Conservation (phyloP, 148 eudicot genomes). For the Rheum nobile region DNA sequence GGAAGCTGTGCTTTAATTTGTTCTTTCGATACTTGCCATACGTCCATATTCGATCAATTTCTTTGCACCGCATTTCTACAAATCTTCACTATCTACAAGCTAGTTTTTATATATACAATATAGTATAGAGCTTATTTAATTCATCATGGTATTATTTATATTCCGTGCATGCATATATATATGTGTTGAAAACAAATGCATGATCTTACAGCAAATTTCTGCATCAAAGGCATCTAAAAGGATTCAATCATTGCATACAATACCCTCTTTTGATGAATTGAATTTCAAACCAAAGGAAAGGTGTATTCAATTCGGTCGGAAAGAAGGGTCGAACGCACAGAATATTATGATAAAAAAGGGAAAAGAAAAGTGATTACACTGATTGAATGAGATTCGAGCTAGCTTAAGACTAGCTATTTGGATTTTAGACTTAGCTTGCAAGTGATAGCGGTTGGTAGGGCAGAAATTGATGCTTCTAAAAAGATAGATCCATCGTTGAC, state of each 20-base stretch:
- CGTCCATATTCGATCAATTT: not conserved
- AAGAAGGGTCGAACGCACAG: not conserved
- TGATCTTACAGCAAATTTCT: not conserved
- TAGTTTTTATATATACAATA: not conserved
- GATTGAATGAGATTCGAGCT: slow-evolving; percentile 1
- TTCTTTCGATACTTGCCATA: not conserved
- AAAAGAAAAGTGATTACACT: not conserved
- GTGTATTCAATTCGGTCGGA: not conserved
- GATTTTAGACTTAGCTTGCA: not conserved
- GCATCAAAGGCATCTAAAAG: not conserved
- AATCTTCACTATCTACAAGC: not conserved
- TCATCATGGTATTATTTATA: too few species aligned
- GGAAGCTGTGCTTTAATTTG: not conserved
- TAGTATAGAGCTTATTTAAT: not conserved
- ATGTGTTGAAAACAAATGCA: not conserved
- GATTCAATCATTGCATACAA: not conserved
- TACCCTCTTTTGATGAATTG: not conserved
- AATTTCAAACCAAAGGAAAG: not conserved
- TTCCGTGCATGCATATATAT: not conserved
- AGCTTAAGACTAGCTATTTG: not conserved
- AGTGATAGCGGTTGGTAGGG: not conserved
- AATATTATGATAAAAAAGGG: not conserved
- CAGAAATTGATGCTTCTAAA: not conserved
- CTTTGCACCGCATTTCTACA: not conserved
- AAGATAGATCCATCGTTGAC: slow-evolving; percentile 5